Conservation (phyloP, 495 filamentous ascomycete genomes). For the Aspergillus homomorphus region DNA sequence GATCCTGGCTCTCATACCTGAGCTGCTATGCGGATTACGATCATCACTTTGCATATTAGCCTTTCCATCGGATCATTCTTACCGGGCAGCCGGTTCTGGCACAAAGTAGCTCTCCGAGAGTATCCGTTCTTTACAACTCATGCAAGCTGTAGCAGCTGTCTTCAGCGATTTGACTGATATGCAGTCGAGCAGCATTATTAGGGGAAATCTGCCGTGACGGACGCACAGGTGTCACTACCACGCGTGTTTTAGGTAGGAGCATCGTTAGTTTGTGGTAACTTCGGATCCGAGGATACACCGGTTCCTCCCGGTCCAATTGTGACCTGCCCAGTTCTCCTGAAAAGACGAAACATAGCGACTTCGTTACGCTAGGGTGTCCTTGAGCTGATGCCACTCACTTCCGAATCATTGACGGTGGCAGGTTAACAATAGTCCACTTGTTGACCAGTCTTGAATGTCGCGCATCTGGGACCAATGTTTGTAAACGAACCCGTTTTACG, state of each 20-base stretch:
- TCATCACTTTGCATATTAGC: neutral
- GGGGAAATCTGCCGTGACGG: neutral
- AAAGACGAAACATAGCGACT: neutral
- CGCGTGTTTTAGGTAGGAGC: slow-evolving; percentile 5
- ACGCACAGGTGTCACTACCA: neutral
- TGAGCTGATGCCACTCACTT: neutral
- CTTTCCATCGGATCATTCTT: slow-evolving; percentile 5
- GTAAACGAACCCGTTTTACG: neutral
- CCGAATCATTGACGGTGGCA: neutral
- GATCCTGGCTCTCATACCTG: neutral
- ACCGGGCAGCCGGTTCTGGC: neutral
- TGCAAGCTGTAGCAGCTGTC: neutral
- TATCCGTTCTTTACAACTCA: neutral
- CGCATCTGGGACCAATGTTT: neutral
- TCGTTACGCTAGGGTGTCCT: neutral
- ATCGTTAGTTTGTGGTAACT: neutral
- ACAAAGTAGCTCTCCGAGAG: neutral
- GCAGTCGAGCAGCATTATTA: neutral
- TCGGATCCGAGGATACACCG: neutral
- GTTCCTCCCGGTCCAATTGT: neutral
- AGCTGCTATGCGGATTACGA: slow-evolving; percentile 4
- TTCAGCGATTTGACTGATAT: neutral
- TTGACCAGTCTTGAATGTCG: neutral
- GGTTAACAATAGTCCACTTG: too few relatives aligned
- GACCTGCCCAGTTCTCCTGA: neutral